Conservation (phyloP, 495 filamentous ascomycete genomes). For the Hyaloscypha finlandica region DNA sequence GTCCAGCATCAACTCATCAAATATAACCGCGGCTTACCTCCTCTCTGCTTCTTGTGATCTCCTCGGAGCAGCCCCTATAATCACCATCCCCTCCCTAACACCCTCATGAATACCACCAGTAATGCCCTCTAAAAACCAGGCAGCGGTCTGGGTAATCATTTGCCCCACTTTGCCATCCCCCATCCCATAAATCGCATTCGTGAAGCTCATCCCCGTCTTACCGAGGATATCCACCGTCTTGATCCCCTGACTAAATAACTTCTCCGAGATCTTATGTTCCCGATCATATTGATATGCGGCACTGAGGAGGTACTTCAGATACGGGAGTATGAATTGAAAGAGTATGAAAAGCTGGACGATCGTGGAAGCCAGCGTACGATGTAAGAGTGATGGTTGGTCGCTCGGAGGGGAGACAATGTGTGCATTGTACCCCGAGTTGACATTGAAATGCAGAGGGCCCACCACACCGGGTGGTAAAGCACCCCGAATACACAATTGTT, state of each 20-base stretch:
- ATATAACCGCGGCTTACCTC: neutral
- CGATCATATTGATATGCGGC: conserved; percentile 62
- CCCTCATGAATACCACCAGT: conserved; percentile 66
- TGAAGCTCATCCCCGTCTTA: conserved; percentile 49
- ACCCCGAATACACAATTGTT: conserved; percentile 45
- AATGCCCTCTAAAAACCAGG: conserved; percentile 61
- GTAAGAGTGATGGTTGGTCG: conserved; percentile 52
- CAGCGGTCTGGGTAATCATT: conserved; percentile 47
- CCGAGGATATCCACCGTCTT: conserved; percentile 55
- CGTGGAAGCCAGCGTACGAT: conserved; percentile 54
- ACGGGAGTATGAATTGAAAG: conserved; percentile 58
- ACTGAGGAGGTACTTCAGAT: conserved; percentile 53
- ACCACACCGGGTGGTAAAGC: conserved; percentile 44
- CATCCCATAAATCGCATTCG: conserved; percentile 50
- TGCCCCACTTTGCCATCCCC: conserved; percentile 59
- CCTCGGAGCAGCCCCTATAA: conserved; percentile 40
- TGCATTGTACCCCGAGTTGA: neutral
- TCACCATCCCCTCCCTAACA: conserved; percentile 58
- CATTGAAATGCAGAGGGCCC: conserved; percentile 25
- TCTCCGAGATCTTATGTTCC: conserved; percentile 60
- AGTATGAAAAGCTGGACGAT: conserved; percentile 61
- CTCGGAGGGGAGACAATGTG: neutral
- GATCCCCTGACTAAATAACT: conserved; percentile 49
- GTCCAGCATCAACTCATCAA: neutral
- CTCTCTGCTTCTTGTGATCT: neutral